Percentiles rank a stretch among this genome's conserved stretches.
Evolutionary conservation across 2,329 filamentous ascomycete genomes (phyloP).

Genomic region (Fusarium duplospermum): DNA sequence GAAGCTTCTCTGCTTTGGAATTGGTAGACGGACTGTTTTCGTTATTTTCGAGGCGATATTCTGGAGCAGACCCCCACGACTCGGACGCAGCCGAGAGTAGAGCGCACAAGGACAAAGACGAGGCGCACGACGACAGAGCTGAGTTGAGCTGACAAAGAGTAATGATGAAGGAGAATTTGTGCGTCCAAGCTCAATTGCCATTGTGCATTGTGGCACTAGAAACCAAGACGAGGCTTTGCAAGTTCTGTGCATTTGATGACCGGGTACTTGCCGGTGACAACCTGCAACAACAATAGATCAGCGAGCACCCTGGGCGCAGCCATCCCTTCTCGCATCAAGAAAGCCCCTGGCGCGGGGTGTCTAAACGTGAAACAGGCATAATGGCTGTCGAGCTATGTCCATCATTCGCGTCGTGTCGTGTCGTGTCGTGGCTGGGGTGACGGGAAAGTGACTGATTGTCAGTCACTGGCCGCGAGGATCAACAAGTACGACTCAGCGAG

Average conservation of each 20-base stretch:
- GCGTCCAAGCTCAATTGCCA: slow-evolving; percentile 21
- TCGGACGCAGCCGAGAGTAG: slow-evolving; percentile 23
- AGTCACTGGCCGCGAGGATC: slow-evolving; percentile 35
- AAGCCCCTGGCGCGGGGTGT: slow-evolving; percentile 18
- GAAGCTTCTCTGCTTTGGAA: slow-evolving; percentile 27
- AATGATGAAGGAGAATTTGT: slow-evolving; percentile 21
- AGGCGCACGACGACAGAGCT: not conserved
- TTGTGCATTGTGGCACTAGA: slow-evolving; percentile 28
- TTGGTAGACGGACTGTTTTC: not conserved
- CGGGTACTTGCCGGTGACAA: slow-evolving; percentile 30
- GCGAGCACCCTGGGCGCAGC: slow-evolving; percentile 30
- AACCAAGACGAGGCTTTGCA: slow-evolving; percentile 24
- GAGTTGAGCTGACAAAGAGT: slow-evolving; percentile 13
- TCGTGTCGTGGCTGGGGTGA: slow-evolving; percentile 25
- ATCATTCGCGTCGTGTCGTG: slow-evolving; percentile 24
- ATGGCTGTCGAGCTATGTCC: slow-evolving; percentile 28
- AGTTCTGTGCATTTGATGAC: slow-evolving; percentile 1
- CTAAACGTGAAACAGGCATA: slow-evolving; percentile 32
- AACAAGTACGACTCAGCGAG: slow-evolving; percentile 10
- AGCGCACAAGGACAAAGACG: slow-evolving; percentile 10
- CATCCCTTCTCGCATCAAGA: slow-evolving; percentile 34
- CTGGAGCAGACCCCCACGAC: slow-evolving; percentile 38
- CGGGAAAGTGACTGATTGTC: slow-evolving; percentile 39
- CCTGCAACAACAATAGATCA: slow-evolving; percentile 26
- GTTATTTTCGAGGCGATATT: slow-evolving; percentile 17